Evolutionary conservation across 306 rosid genomes (phyloP).

Genomic region (Dicorynia guianensis): DNA sequence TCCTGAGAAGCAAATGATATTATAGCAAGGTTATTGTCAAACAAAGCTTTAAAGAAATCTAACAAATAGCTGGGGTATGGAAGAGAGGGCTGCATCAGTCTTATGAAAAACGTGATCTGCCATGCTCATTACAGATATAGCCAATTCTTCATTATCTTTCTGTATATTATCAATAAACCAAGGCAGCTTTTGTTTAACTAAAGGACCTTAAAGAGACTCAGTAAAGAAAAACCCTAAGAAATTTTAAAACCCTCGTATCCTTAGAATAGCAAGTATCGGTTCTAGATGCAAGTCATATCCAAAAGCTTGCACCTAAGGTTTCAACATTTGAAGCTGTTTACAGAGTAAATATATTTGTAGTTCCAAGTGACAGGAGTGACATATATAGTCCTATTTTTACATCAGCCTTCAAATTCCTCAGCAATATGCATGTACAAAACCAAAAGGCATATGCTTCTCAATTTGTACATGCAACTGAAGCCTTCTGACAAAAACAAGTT

Average conservation of each 20-base stretch:
- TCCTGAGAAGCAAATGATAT: conserved; percentile 40
- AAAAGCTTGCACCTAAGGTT: conserved; percentile 63
- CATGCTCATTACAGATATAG: conserved; percentile 60
- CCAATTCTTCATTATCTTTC: conserved; percentile 71
- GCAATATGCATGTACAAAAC: not conserved
- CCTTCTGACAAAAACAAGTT: not conserved
- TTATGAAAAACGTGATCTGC: conserved; percentile 61
- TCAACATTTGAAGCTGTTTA: conserved; percentile 62
- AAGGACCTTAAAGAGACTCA: conserved; percentile 9
- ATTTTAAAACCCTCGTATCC: conserved; percentile 58
- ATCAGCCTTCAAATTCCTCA: too few species aligned
- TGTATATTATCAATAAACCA: conserved; percentile 36
- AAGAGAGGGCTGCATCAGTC: conserved; percentile 49
- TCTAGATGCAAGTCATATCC: conserved; percentile 71
- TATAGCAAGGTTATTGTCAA: not conserved
- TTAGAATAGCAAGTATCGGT: conserved; percentile 67
- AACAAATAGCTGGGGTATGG: not conserved
- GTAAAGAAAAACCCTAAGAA: not conserved
- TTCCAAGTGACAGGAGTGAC: too few species aligned
- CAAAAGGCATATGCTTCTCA: not conserved
- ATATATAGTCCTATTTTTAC: too few species aligned
- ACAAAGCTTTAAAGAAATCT: not conserved
- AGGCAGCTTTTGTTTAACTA: conserved; percentile 23
- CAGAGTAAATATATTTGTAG: not conserved
- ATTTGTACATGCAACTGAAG: not conserved